Conservation (phyloP, 352 stramenopile genomes). For the Halophytophthora polymorphica region DNA sequence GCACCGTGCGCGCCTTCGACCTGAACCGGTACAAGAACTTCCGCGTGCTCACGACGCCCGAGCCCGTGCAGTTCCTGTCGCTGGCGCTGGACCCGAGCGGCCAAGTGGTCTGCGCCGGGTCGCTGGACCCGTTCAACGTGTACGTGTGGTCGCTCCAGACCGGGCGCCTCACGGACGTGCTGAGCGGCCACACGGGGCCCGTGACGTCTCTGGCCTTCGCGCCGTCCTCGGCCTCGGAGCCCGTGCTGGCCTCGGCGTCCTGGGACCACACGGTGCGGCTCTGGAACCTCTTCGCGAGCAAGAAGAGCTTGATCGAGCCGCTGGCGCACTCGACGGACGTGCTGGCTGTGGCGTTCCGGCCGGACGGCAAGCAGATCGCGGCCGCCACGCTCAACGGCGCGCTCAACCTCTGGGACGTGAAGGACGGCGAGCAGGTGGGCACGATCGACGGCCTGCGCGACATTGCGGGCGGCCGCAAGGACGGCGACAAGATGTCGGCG, state of each 20-base stretch:
- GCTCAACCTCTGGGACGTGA: constrained; percentile 97
- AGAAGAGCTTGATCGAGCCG: constrained; percentile 94
- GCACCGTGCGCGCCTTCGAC: constrained; percentile 98
- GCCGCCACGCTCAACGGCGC: constrained; percentile 95
- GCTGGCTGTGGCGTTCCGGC: constrained; percentile 94
- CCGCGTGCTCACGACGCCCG: constrained; percentile 96
- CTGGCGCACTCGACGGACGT: constrained; percentile 96
- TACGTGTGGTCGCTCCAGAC: constrained; percentile 98
- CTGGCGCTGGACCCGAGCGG: constrained; percentile 97
- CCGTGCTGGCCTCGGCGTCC: constrained; percentile 92
- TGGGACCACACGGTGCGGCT: constrained; percentile 99
- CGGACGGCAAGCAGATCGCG: constrained; percentile 96
- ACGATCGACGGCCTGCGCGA: constrained; percentile 97
- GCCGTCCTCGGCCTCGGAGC: constrained; percentile 70
- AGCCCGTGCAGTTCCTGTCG: constrained; percentile 96
- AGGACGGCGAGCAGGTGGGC: constrained; percentile 92
- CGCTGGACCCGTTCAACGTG: constrained; percentile 96
- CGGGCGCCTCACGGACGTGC: constrained; percentile 95
- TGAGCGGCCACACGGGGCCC: constrained; percentile 97
- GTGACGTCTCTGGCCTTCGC: constrained; percentile 94
- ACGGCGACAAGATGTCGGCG: constrained; percentile 77
- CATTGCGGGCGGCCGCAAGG: constrained; percentile 91
- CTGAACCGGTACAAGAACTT: constrained; percentile 99
- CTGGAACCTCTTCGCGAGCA: constrained; percentile 98
- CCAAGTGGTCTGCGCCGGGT: constrained; percentile 95